These are phyloP conservation scores for Rutidosis leptorrhynchoides DNA, from an alignment of 129 eudicot species.

Conservation along the genomic window DNA sequence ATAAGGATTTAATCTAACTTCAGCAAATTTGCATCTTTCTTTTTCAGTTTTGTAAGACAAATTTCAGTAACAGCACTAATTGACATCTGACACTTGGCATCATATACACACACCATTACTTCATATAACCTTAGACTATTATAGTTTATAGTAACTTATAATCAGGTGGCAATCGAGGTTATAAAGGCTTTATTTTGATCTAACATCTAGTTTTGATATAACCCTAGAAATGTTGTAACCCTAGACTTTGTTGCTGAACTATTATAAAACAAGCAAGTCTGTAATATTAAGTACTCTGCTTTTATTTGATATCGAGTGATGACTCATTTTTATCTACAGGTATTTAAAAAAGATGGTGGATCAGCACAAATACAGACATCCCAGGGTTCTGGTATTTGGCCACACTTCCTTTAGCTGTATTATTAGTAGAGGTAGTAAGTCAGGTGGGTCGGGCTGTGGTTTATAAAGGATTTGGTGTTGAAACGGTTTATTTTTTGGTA, in stretches of 20 bases:
- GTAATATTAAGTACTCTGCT: not conserved
- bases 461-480: not conserved
- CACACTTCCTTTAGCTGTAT: not conserved
- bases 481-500: not conserved
- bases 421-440: not conserved
- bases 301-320: not conserved
- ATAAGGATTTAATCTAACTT: too few relatives aligned
- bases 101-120: not conserved
- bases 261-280: not conserved
- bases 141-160: not conserved
- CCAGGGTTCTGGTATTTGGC: slow-evolving; percentile 39
- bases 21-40: not conserved
- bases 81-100: slow-evolving; percentile 8
- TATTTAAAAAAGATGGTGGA: slow-evolving; percentile 48
- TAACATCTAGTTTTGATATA: not conserved
- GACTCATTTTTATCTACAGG: slow-evolving; percentile 42
- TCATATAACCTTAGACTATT: slow-evolving; percentile 5
- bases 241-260: not conserved
- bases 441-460: not conserved
- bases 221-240: not conserved
- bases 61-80: not conserved
- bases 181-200: not conserved
- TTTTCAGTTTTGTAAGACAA: not conserved
- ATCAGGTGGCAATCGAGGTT: not conserved
- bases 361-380: slow-evolving; percentile 26